A percentile compares a stretch with the other conserved stretches of the same genome.
Conservation (phyloP, 768 basidiomycete species). For the Sporobolomyces roseus region DNA sequence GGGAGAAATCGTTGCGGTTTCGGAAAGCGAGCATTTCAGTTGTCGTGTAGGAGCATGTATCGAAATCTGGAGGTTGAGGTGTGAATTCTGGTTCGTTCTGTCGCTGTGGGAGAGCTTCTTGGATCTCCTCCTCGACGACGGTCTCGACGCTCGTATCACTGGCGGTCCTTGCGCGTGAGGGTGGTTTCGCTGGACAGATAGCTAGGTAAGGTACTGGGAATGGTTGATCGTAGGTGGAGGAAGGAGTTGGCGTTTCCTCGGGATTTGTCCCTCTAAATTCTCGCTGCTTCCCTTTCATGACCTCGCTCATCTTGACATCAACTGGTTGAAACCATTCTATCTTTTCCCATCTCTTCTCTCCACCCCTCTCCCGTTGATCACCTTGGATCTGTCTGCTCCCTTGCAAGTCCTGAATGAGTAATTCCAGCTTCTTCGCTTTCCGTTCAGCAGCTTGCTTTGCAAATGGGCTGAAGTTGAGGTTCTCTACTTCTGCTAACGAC, state of each 20-base stretch:
- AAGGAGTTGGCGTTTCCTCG: neutral
- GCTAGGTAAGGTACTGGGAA: conserved; percentile 8
- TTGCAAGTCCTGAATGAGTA: no score
- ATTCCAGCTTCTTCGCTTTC: neutral
- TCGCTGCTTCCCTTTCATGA: neutral
- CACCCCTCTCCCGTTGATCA: neutral
- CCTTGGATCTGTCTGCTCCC: no score
- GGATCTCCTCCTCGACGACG: neutral
- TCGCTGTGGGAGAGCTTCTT: neutral
- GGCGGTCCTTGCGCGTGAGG: neutral
- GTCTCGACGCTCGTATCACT: neutral
- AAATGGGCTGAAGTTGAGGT: neutral
- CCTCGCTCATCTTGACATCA: neutral
- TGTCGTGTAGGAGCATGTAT: neutral
- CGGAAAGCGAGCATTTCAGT: conserved; percentile 8
- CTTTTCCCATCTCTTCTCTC: no score
- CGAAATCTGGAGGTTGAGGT: neutral
- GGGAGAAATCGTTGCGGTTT: neutral
- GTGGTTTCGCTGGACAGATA: conserved; percentile 10
- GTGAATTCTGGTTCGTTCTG: neutral
- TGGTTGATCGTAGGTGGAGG: neutral
- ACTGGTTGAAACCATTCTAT: neutral
- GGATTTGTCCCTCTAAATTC: neutral
- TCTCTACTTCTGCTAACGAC: neutral
- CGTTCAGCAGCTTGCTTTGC: neutral